A percentile compares a stretch with the other conserved stretches of the same genome.
These are phyloP conservation scores for Vitis hybrid DNA, from an alignment of 177 flowering plant genomes.

Conservation along the genomic window DNA sequence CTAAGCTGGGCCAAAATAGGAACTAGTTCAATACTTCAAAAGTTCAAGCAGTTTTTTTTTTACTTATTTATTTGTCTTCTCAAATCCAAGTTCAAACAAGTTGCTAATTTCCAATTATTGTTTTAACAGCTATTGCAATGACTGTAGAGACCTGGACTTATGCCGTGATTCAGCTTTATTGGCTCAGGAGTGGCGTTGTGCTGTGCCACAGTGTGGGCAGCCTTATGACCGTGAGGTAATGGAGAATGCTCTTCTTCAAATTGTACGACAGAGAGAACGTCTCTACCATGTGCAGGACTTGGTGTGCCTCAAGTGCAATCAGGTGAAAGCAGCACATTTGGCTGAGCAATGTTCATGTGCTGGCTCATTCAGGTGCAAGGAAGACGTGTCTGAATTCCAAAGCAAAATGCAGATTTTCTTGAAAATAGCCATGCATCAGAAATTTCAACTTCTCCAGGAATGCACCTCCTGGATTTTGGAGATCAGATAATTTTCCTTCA, in stretches of 20 bases:
- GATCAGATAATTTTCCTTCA: conserved; percentile 20
- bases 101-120: conserved; percentile 4
- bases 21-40: neutral
- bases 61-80: neutral
- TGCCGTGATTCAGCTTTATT: conserved; percentile 74
- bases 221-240: conserved; percentile 84
- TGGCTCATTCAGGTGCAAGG: conserved; percentile 83
- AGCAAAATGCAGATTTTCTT: conserved; percentile 74
- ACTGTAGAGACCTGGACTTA: conserved; percentile 90
- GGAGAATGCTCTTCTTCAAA: conserved; percentile 93
- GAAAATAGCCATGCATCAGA: conserved; percentile 63
- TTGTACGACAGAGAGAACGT: conserved; percentile 87
- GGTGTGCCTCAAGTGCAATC: conserved; percentile 77
- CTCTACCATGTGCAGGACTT: conserved; percentile 93
- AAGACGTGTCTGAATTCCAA: conserved; percentile 63
- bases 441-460: conserved; percentile 75
- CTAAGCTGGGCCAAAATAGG: too few species aligned
- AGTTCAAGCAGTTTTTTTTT: neutral
- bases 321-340: conserved; percentile 85
- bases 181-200: conserved; percentile 82
- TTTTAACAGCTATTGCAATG: conserved; percentile 81
- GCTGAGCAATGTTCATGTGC: conserved; percentile 87
- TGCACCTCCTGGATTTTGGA: conserved; percentile 81
- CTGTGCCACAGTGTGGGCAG: conserved; percentile 91
- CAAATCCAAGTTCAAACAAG: neutral